phyloP scores from a whole-genome alignment of 495 filamentous ascomycete species.

The Talaromyces stipitatus region DNA sequence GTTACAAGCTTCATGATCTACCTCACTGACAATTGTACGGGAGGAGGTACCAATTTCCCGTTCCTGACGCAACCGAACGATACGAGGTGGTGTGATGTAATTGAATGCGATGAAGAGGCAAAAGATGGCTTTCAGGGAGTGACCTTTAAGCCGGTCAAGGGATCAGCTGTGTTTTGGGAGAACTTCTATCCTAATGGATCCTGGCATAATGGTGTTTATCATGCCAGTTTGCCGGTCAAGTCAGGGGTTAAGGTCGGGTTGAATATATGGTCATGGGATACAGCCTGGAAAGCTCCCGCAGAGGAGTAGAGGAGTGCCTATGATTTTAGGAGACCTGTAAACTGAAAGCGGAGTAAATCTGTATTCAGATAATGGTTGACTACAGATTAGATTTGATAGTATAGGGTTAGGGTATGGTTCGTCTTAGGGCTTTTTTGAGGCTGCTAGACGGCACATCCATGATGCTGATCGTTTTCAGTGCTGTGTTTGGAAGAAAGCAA shows the following conservation, averaged over 20 bases:
- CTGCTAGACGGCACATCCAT: too few species aligned
- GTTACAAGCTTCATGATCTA: neutral
- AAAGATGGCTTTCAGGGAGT: neutral
- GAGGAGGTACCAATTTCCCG: neutral
- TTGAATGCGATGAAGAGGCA: neutral
- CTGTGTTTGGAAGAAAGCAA: too few species aligned
- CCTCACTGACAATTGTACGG: neutral
- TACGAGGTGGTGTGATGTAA: neutral
- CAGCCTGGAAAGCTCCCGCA: too few species aligned
- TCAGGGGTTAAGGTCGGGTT: neutral
- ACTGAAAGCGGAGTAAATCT: too few species aligned
- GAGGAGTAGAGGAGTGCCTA: too few species aligned
- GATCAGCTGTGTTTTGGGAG: neutral
- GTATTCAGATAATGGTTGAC: too few species aligned
- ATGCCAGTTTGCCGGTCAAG: neutral
- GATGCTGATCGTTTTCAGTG: too few species aligned
- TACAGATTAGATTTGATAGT: too few species aligned
- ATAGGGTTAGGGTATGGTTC: too few species aligned
- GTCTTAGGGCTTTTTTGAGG: too few species aligned
- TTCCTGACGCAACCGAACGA: neutral
- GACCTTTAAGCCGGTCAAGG: neutral
- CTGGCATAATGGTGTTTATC: neutral
- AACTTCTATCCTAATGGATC: neutral
- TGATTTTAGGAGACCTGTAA: too few species aligned
- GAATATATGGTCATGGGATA: too few species aligned